Base-by-base conservation (phyloP, 371 early-diverging fungal genomes). In the Mucor saturninus region DNA sequence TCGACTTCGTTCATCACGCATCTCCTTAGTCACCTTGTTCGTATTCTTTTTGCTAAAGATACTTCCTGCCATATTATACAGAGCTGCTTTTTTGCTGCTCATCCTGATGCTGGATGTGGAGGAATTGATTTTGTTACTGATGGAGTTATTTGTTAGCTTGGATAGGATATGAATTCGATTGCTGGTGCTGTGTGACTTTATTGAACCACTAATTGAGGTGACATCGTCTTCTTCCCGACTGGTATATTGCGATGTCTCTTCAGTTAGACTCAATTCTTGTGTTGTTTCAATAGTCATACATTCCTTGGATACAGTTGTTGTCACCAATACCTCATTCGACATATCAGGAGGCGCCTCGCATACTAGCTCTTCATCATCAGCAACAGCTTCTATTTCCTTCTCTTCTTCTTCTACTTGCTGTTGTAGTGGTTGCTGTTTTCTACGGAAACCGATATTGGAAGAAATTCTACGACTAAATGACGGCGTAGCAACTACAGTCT, bases 61-160 rank as follows among this genome's bases (percentile, higher is more conserved):
- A 13, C 29, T 69, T 2, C 65, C 65, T 15, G 70, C 62, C 51
- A 69, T 61, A 40, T 32, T 65, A 38, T 62, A 69, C 13, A 69
- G 32, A 1, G 61, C 40, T 10, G 39, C 40, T 37, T 62, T 67
- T 14, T 69, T 64, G 8, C 61, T 64, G n/a, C 32, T 37, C 13
- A 48, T 38, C 9, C 43, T 59, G 37, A 59, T 15, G 15, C 51
- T 54, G 43, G 50, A 35, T 10, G 43, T 59, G 28, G 31, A 29
- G 4, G 53, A 35, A 8, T 21, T 21, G 21, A 53, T n/a, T 29
- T 59, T 59, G 39, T 21, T 15, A 26, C 48, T 48, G 11, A 30
- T 50, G 8, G 21, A 15, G 4, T 28, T 30, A 11, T 10, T 37
- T 10, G 38, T 59, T 9, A 54, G 10, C 26, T 59, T 40, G 0